Evolutionary conservation across 2,329 filamentous ascomycete species (phyloP).

Genomic region (Gnomoniopsis sp.): DNA sequence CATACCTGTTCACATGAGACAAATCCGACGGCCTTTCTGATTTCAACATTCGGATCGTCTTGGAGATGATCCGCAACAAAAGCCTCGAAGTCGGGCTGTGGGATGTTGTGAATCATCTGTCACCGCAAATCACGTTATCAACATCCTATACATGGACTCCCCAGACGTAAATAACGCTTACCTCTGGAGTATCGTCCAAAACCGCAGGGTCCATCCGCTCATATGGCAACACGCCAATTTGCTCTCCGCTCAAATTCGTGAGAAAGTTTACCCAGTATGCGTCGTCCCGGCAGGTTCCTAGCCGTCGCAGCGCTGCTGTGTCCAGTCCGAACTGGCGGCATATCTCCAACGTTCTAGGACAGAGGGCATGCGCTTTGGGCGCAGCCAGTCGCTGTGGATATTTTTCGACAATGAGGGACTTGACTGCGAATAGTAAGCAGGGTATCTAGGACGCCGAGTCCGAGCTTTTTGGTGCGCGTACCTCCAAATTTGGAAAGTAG

Average conservation of each 20-base stretch:
- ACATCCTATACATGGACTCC: too few species aligned
- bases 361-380: conserved; percentile 30
- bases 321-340: conserved; percentile 29
- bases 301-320: conserved; percentile 23
- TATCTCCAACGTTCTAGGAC: conserved; percentile 27
- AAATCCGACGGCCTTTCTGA: conserved; percentile 31
- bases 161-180: conserved; percentile 12
- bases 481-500: conserved; percentile 30
- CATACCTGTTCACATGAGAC: conserved; percentile 31
- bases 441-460: not conserved
- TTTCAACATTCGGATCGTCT: conserved; percentile 25
- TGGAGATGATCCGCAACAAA: conserved; percentile 26
- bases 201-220: conserved; percentile 30
- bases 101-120: conserved; percentile 40
- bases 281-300: conserved; percentile 30
- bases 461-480: not conserved
- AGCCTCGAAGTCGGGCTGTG: conserved; percentile 38
- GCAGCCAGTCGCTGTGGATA: conserved; percentile 28
- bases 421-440: conserved; percentile 19
- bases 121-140: too few species aligned
- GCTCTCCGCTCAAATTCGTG: conserved; percentile 32
- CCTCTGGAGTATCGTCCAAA: conserved; percentile 32
- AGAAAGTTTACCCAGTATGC: conserved; percentile 39
- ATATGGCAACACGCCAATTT: conserved; percentile 33
- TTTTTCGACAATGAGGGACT: conserved; percentile 29